A percentile compares a stretch with the other conserved stretches of the same genome.
These are phyloP conservation scores for Auricularia auricula-judae DNA, from an alignment of 768 basidiomycete genomes.

Conservation along the genomic window DNA sequence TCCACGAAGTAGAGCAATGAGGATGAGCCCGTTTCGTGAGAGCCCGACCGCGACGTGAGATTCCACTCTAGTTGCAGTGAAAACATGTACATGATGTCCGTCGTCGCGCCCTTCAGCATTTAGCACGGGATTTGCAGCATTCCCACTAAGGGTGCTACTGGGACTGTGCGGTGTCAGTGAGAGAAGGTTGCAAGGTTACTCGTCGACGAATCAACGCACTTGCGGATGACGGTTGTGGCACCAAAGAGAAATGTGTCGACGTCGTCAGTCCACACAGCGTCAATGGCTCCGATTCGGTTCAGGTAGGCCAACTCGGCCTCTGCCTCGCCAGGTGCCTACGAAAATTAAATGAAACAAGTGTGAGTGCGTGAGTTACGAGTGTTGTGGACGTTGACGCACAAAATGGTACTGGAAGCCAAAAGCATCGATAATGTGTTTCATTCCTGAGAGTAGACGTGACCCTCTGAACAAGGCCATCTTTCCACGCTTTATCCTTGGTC, in stretches of 20 bases:
- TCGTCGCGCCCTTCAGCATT: constrained; percentile 68
- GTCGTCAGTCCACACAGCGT: constrained; percentile 85
- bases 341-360: neutral
- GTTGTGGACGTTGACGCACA: constrained; percentile 36
- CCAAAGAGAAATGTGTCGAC: constrained; percentile 91
- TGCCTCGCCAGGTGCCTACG: constrained; percentile 80
- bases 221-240: constrained; percentile 71
- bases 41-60: constrained; percentile 41
- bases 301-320: constrained; percentile 88
- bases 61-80: constrained; percentile 25
- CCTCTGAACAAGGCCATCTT: too few relatives aligned
- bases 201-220: constrained; percentile 31
- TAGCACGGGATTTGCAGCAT: constrained; percentile 46
- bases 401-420: constrained; percentile 30
- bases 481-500: constrained; percentile 62
- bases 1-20: constrained; percentile 74
- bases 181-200: neutral
- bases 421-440: constrained; percentile 19
- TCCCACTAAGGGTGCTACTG: constrained; percentile 62
- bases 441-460: too few relatives aligned
- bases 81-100: constrained; percentile 46
- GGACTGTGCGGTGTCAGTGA: constrained; percentile 31
- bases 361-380: constrained; percentile 11
- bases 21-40: constrained; percentile 55
- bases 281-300: constrained; percentile 70